Percentiles rank a stretch among this genome's conserved stretches.
Conservation (phyloP, 768 basidiomycete genomes). For the Leccinum truebloodii region DNA sequence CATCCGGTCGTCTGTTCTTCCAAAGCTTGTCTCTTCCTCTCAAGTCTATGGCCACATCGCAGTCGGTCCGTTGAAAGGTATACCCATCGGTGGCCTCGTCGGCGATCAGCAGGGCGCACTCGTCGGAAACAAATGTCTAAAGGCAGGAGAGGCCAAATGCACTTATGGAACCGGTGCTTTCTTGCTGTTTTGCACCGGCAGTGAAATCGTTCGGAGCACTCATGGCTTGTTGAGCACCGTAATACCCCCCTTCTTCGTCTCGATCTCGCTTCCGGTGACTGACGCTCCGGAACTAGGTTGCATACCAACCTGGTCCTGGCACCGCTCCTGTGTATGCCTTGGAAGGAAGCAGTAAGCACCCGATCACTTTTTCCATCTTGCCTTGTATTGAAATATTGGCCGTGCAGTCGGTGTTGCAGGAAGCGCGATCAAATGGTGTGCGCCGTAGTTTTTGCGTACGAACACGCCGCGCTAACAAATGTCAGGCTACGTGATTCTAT, state of each 20-base stretch:
- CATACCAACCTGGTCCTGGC: constrained; percentile 81
- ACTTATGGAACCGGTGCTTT: constrained; percentile 99
- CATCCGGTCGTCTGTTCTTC: constrained; percentile 86
- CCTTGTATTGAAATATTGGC: constrained; percentile 2
- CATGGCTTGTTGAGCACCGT: constrained; percentile 92
- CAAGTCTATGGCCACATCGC: constrained; percentile 86
- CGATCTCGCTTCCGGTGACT: neutral
- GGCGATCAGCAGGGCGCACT: constrained; percentile 99
- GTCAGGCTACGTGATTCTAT: constrained; percentile 86
- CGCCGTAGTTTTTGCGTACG: neutral
- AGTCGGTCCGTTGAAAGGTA: constrained; percentile 64
- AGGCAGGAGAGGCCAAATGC: constrained; percentile 93
- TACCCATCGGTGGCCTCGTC: constrained; percentile 88
- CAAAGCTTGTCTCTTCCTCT: constrained; percentile 86
- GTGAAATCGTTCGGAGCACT: constrained; percentile 77
- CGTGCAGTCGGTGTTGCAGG: constrained; percentile 86
- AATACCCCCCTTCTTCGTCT: constrained; percentile 16
- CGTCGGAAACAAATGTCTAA: constrained; percentile 93
- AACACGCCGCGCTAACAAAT: neutral
- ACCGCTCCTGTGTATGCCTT: constrained; percentile 87
- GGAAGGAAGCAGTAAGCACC: constrained; percentile 85
- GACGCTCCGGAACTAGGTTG: constrained; percentile 53
- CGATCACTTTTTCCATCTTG: neutral
- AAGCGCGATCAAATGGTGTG: constrained; percentile 87
- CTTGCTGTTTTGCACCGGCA: constrained; percentile 92